phyloP scores from a whole-genome alignment of 345 rosid species.

The Eucalyptus shirleyi region DNA sequence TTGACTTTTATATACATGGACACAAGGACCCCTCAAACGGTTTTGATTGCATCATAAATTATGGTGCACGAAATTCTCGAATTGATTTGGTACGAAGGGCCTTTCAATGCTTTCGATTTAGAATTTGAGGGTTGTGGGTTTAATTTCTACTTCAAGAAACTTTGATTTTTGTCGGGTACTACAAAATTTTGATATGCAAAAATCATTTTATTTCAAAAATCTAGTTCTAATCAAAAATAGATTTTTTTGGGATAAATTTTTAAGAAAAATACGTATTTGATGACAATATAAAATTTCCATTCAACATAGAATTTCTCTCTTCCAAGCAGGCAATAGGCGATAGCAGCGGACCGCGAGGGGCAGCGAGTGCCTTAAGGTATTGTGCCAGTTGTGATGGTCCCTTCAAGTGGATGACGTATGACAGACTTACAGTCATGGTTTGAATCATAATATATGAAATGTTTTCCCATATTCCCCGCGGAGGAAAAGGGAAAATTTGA shows the following conservation, averaged over 20 bases:
- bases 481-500: neutral
- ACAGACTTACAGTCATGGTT: too few relatives aligned
- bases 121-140: neutral
- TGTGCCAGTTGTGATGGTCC: neutral
- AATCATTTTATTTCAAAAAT: too few relatives aligned
- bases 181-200: too few relatives aligned
- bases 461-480: neutral
- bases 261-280: accelerated
- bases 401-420: neutral
- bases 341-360: too few relatives aligned
- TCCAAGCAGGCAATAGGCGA: too few relatives aligned
- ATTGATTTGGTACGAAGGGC: neutral
- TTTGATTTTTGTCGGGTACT: neutral
- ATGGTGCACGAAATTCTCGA: neutral
- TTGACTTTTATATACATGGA: neutral
- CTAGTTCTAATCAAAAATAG: too few relatives aligned
- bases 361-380: too few relatives aligned
- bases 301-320: too few relatives aligned
- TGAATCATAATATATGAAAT: neutral
- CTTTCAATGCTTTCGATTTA: neutral
- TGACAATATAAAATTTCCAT: too few relatives aligned
- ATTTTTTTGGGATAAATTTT: too few relatives aligned
- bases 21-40: neutral
- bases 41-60: neutral
- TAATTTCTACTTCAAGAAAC: neutral